Percentiles rank a stretch among this genome's conserved stretches.
Conservation (phyloP, 1,284 basidiomycete genomes). For the Bjerkandera adusta region DNA sequence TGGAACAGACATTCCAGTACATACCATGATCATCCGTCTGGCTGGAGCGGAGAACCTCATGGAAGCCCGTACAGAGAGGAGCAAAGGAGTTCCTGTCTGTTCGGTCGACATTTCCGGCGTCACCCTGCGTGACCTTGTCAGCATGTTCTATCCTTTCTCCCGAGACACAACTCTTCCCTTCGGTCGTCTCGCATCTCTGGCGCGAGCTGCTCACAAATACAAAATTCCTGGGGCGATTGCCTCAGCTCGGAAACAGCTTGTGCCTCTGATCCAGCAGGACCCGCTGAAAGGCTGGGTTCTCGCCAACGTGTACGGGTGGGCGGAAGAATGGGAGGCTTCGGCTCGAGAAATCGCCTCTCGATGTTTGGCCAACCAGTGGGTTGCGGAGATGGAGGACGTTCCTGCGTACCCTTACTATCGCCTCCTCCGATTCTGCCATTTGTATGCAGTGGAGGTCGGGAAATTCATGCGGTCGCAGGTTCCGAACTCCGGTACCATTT, state of each 20-base stretch:
- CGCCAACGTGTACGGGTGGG: slow-evolving; percentile 2
- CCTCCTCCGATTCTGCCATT: not conserved
- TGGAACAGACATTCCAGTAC: slow-evolving; percentile 2
- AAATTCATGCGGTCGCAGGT: too few relatives aligned
- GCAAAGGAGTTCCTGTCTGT: not conserved
- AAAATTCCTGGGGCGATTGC: not conserved
- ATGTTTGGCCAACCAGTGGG: not conserved
- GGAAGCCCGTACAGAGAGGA: too few relatives aligned
- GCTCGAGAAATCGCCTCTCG: slow-evolving; percentile 1
- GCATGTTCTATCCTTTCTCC: not conserved
- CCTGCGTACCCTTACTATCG: not conserved
- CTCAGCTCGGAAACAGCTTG: not conserved
- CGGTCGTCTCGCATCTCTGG: not conserved
- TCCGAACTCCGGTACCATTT: too few relatives aligned
- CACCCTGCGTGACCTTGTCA: not conserved
- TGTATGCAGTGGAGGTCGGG: too few relatives aligned
- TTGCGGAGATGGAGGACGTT: slow-evolving; percentile 2
- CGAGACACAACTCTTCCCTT: not conserved
- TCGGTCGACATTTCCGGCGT: not conserved
- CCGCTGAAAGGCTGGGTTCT: not conserved
- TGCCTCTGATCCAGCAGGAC: not conserved
- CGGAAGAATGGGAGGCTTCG: slow-evolving; percentile 1
- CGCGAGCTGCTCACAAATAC: not conserved
- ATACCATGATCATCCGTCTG: not conserved
- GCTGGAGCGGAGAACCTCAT: not conserved